Evolutionary conservation across 306 rosid genomes (phyloP), one percentile per base, ranked within the genome.

Genomic region (Lagenaria siceraria): DNA sequence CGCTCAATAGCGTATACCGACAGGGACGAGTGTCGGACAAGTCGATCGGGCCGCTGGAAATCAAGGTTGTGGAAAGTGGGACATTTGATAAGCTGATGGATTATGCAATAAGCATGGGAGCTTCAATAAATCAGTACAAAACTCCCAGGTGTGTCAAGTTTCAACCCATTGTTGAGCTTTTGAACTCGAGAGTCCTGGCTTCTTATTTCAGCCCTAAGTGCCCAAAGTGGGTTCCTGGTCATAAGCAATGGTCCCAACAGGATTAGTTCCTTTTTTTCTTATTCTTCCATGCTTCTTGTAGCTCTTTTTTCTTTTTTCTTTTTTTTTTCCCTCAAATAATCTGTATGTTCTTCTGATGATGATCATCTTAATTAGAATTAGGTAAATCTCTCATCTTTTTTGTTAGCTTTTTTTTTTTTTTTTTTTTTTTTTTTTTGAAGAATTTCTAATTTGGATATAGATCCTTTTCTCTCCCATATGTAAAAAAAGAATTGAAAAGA

Each of bases 141-240:
- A 56, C 78, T 1, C 78, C 78, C 0, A 36, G 78, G 13, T 75
- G 78, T 33, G 78, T 75, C 8, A 75, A 76, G 48, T 76, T 33
- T 76, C 70, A 59, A 19, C 79, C 79, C 55, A 76, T 76, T 59
- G 70, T 76, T 58, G 56, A 76, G 70, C 79, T 76, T 14, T 25
- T 76, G 70, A 24, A 59, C 70, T 76, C 79, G 0, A 58, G 70
- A 58, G 54, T 76, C 2, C 42, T 76, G 21, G 49, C 19, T 15
- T 56, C 2, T 24, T 76, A 76, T 27, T 76, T 76, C 25, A 76
- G 79, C 52, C 79, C 79, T 19, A 76, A 76, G 54, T 76, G 66
- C 68, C 79, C 79, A 5, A 76, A 76, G 61, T 76, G 79, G 79
- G 64, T 58, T 8, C 24, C 79, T n/a, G 79, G 79, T 29, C 79